Percentiles rank a stretch among this genome's conserved stretches.
phyloP scores from a whole-genome alignment of 2,329 filamentous ascomycete species.

The Passalora sequoiae region DNA sequence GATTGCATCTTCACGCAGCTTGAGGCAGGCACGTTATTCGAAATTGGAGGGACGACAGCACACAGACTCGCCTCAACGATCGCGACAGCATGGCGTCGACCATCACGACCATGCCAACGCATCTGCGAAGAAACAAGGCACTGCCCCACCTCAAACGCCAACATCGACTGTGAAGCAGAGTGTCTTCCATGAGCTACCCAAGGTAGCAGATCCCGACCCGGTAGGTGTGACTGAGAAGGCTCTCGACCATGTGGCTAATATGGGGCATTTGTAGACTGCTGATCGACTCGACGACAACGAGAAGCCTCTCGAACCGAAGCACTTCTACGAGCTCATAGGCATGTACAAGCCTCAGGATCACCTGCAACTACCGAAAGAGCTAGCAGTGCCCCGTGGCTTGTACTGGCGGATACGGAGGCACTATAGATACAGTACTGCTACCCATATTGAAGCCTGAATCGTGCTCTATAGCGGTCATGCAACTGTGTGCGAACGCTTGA shows the following conservation, averaged over 20 bases:
- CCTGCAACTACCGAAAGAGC: slow-evolving; percentile 23
- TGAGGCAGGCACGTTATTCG: slow-evolving; percentile 3
- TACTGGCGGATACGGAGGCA: slow-evolving; percentile 22
- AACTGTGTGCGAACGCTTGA: too few species aligned
- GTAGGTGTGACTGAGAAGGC: too few species aligned
- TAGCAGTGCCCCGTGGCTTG: slow-evolving; percentile 27
- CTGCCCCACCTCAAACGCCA: slow-evolving; percentile 10
- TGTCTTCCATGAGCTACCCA: slow-evolving; percentile 16
- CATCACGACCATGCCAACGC: neutral
- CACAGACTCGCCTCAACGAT: neutral
- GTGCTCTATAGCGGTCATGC: too few species aligned
- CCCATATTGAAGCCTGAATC: too few species aligned
- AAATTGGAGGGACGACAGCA: neutral
- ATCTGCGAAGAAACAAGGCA: slow-evolving; percentile 10
- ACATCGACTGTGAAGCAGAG: slow-evolving; percentile 12
- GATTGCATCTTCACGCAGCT: slow-evolving; percentile 7
- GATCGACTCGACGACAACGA: slow-evolving; percentile 23
- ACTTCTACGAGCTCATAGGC: slow-evolving; percentile 32
- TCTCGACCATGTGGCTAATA: too few species aligned
- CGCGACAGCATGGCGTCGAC: neutral
- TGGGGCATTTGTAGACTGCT: too few species aligned
- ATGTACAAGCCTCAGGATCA: slow-evolving; percentile 22
- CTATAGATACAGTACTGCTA: slow-evolving; percentile 19
- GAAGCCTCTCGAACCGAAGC: slow-evolving; percentile 24
- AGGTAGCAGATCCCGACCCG: slow-evolving; percentile 26